Evolutionary conservation across 768 basidiomycete species (phyloP).

Genomic region (Gymnopilus junonius): DNA sequence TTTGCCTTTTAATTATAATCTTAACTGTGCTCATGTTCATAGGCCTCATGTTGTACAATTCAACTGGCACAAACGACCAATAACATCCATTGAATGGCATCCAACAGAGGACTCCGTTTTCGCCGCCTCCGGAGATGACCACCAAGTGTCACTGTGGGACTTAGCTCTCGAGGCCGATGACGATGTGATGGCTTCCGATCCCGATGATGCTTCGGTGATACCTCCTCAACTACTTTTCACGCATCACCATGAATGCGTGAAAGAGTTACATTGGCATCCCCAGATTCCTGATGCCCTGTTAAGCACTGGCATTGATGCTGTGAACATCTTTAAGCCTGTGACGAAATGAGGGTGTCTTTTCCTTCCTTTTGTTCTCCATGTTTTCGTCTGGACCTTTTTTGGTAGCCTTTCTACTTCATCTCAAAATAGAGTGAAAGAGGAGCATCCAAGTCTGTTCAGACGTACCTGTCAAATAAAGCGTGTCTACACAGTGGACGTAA

Average conservation of each 20-base stretch:
- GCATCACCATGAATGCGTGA: slow-evolving; percentile 95
- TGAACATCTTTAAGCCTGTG: slow-evolving; percentile 97
- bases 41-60: slow-evolving; percentile 85
- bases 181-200: slow-evolving; percentile 72
- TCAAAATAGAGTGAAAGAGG: no score
- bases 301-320: slow-evolving; percentile 90
- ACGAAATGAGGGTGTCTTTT: slow-evolving; percentile 46
- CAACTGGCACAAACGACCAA: slow-evolving; percentile 88
- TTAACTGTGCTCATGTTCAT: slow-evolving; percentile 20
- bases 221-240: slow-evolving; percentile 95
- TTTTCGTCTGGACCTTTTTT: no score
- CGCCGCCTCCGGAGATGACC: slow-evolving; percentile 91
- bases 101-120: slow-evolving; percentile 96
- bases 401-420: no score
- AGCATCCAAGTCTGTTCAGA: no score
- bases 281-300: slow-evolving; percentile 92
- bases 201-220: slow-evolving; percentile 61
- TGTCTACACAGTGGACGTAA: no score
- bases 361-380: no score
- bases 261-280: slow-evolving; percentile 98
- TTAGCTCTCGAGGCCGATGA: slow-evolving; percentile 96
- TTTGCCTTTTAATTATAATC: slow-evolving; percentile 16
- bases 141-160: slow-evolving; percentile 97
- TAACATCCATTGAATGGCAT: slow-evolving; percentile 99
- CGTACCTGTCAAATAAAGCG: no score